These are phyloP conservation scores for Naematelia encephala DNA, from an alignment of 768 basidiomycete genomes.

Conservation along the genomic window DNA sequence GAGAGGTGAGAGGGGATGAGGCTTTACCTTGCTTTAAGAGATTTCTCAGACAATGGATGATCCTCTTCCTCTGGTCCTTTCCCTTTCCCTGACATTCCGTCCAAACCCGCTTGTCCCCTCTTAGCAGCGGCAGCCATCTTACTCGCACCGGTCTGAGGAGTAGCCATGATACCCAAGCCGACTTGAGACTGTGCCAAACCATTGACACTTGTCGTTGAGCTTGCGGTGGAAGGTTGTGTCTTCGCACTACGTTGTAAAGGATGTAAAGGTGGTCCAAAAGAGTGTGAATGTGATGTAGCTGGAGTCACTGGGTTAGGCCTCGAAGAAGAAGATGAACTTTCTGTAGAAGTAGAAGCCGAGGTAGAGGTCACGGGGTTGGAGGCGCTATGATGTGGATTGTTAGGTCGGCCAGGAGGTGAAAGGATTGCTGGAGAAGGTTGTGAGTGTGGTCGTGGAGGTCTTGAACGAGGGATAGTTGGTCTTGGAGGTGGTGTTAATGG, in stretches of 20 bases:
- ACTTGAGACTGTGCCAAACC: not conserved
- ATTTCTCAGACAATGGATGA: conserved; percentile 48
- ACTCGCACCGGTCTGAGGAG: conserved; percentile 26
- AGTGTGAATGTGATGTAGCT: not conserved
- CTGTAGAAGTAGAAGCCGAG: not conserved
- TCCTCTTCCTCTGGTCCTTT: conserved; percentile 29
- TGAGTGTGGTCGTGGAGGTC: conserved; percentile 6
- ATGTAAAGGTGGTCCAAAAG: not conserved
- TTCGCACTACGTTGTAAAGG: not conserved
- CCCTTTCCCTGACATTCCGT: conserved; percentile 5
- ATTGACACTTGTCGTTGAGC: not conserved
- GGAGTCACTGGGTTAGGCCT: conserved; percentile 1
- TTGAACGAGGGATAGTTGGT: conserved; percentile 12
- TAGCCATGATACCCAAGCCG: not conserved
- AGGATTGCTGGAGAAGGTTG: conserved; percentile 5
- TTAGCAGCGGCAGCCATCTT: conserved; percentile 41
- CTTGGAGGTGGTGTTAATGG: conserved; percentile 10
- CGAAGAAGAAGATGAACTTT: not conserved
- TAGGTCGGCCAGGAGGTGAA: not conserved
- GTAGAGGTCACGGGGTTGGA: not conserved
- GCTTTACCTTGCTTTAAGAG: conserved; percentile 43
- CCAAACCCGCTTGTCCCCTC: conserved; percentile 26
- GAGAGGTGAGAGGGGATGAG: not conserved
- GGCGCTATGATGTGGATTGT: not conserved
- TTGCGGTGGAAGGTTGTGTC: conserved; percentile 1